Base-by-base conservation (phyloP, 768 basidiomycete genomes). In the Leccinum uliginosum region DNA sequence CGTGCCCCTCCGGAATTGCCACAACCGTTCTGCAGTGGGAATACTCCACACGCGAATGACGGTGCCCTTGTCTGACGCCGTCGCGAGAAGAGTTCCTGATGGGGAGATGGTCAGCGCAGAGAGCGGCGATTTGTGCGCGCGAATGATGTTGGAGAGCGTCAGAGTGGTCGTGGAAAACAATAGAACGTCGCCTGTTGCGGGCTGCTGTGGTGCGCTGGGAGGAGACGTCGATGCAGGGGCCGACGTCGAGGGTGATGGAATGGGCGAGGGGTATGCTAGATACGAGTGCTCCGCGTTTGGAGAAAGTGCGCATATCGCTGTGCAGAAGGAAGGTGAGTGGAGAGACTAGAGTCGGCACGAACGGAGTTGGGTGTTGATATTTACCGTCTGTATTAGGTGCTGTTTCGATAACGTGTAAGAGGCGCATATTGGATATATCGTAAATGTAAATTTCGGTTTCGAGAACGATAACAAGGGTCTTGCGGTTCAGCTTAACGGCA, bases 381-480 rank as follows among this genome's bases (percentile, higher is more conserved):
- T 62, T 72, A 93, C 95, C 95, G 67, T 97, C 89, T 3, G 96
- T 93, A 70, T 99, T 99, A 0, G 92, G 84, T 8, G 91, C 87
- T 0, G 97, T 98, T 76, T 99, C 97, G 46, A 98, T 95, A 40
- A 98, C 96, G 71, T 98, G 96, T 38, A 97, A 75, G 26, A 99
- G 81, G 56, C 94, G 87, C 97, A 99, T 98, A 63, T 98, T 99
- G 49, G 89, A 91, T 66, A 98, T 98, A 70, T 99, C 97, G 68
- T 98, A 98, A 50, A 98, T 93, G 76, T 99, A 99, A 47, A 99
- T 98, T 72, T 98, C 95, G n/a, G 83, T 83, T 70, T 98, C 97
- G 50, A 99, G 83, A 6, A 98, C 89, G 64, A 99, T 94, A 29
- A 98, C 92, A 47, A 99, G 83, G 0, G 93, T 90, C 74, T 97